Conservation (phyloP, 495 filamentous ascomycete genomes). For the Neurospora sp. region DNA sequence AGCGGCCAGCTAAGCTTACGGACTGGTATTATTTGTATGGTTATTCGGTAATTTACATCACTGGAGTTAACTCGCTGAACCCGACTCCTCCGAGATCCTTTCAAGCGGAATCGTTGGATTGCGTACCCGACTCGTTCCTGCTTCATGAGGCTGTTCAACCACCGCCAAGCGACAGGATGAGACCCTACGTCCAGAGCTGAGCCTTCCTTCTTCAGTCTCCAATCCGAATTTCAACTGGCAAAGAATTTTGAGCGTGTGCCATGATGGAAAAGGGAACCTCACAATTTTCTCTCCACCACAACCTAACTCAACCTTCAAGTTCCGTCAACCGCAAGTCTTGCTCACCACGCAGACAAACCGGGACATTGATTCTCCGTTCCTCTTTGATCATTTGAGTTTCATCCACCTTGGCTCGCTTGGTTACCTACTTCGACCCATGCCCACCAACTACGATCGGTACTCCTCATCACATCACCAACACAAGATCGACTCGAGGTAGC, state of each 20-base stretch:
- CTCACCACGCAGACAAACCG: not conserved
- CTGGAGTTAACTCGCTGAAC: not conserved
- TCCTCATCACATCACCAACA: not conserved
- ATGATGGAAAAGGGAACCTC: not conserved
- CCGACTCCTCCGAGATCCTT: not conserved
- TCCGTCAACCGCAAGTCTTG: not conserved
- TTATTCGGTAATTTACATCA: not conserved
- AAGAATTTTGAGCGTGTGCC: not conserved
- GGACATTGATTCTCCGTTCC: not conserved
- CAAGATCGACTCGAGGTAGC: not conserved
- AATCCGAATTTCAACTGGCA: not conserved
- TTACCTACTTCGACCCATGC: not conserved
- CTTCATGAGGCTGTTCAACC: not conserved
- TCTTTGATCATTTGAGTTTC: not conserved
- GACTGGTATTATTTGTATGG: not conserved
- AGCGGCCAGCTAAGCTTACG: not conserved
- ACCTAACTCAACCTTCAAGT: not conserved
- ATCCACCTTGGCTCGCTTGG: not conserved
- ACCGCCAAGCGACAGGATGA: not conserved
- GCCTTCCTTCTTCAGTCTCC: not conserved
- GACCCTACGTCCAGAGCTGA: not conserved
- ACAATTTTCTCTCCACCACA: not conserved
- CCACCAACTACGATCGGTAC: not conserved
- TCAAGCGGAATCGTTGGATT: not conserved
- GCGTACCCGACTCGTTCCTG: not conserved